phyloP scores from a whole-genome alignment of 352 stramenopile genomes.

The Peronospora tabacina region DNA sequence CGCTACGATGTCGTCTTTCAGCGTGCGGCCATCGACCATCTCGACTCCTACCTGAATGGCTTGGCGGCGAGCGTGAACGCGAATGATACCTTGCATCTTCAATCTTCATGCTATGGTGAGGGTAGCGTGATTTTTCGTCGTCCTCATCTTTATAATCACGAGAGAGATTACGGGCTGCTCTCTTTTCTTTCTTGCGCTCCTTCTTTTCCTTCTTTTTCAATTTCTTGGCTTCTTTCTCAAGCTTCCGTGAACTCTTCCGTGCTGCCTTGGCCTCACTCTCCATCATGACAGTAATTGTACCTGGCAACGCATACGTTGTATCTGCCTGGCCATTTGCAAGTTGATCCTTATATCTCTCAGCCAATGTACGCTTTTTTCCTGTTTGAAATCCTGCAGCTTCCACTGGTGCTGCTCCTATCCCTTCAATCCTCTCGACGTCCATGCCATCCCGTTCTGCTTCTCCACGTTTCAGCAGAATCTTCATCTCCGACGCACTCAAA shows the following conservation, averaged over 20 bases:
- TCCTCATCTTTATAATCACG: conserved; percentile 9
- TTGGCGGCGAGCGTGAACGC: conserved; percentile 15
- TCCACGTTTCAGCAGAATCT: conserved; percentile 77
- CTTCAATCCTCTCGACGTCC: conserved; percentile 77
- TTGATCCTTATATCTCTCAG: conserved; percentile 59
- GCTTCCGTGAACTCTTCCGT: conserved; percentile 43
- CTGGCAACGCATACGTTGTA: conserved; percentile 56
- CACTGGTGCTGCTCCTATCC: conserved; percentile 67
- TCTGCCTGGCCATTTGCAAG: conserved; percentile 45
- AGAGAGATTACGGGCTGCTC: conserved; percentile 9
- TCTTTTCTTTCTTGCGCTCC: conserved; percentile 36
- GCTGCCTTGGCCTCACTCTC: conserved; percentile 48
- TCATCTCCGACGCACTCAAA: conserved; percentile 75
- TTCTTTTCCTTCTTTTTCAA: conserved; percentile 63
- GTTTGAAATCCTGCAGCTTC: conserved; percentile 35
- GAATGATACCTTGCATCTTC: conserved; percentile 6
- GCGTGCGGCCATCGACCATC: conserved; percentile 13
- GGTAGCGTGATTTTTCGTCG: conserved; percentile 5
- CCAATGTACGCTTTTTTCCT: conserved; percentile 57
- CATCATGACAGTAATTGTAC: conserved; percentile 27
- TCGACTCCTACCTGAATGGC: conserved; percentile 3
- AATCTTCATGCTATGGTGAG: conserved; percentile 5
- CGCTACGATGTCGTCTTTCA: conserved; percentile 4
- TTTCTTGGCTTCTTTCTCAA: conserved; percentile 60
- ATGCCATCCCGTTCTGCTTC: conserved; percentile 60